These are phyloP conservation scores for Auriscalpium orientale DNA, from an alignment of 768 basidiomycete species.

Conservation along the genomic window DNA sequence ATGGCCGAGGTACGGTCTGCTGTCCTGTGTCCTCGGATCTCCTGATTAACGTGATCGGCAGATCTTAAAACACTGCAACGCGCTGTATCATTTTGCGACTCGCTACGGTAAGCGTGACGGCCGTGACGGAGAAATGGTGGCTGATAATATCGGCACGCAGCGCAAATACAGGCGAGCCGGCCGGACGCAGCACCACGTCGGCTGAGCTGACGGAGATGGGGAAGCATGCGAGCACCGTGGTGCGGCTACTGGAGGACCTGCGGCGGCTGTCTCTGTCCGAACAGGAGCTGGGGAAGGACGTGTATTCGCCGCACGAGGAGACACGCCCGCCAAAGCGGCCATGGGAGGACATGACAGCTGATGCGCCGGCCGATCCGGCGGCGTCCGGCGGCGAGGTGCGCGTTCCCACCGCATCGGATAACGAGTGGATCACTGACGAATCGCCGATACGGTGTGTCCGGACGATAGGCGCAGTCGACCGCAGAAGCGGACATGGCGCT, in stretches of 20 bases:
- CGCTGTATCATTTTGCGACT: slow-evolving; percentile 56
- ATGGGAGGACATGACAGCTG: slow-evolving; percentile 66
- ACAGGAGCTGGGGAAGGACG: slow-evolving; percentile 17
- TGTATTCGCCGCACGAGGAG: slow-evolving; percentile 31
- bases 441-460: slow-evolving; percentile 17
- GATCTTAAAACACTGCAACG: slow-evolving; percentile 56
- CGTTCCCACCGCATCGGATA: slow-evolving; percentile 3
- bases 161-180: slow-evolving; percentile 32
- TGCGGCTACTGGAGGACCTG: slow-evolving; percentile 59
- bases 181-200: slow-evolving; percentile 45
- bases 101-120: slow-evolving; percentile 47
- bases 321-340: slow-evolving; percentile 66
- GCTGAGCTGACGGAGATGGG: slow-evolving; percentile 66
- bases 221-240: slow-evolving; percentile 54
- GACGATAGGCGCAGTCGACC: slow-evolving; percentile 43
- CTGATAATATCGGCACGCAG: slow-evolving; percentile 9
- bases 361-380: slow-evolving; percentile 19
- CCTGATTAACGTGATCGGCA: slow-evolving; percentile 17
- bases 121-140: too few species aligned
- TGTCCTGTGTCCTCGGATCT: not conserved
- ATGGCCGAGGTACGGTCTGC: slow-evolving; percentile 11
- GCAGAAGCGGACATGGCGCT: slow-evolving; percentile 84
- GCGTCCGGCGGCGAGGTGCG: slow-evolving; percentile 8
- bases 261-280: slow-evolving; percentile 31
- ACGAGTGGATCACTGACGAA: slow-evolving; percentile 7